phyloP scores from a whole-genome alignment of 495 filamentous ascomycete genomes.

The Saxophila tyrrhenica region DNA sequence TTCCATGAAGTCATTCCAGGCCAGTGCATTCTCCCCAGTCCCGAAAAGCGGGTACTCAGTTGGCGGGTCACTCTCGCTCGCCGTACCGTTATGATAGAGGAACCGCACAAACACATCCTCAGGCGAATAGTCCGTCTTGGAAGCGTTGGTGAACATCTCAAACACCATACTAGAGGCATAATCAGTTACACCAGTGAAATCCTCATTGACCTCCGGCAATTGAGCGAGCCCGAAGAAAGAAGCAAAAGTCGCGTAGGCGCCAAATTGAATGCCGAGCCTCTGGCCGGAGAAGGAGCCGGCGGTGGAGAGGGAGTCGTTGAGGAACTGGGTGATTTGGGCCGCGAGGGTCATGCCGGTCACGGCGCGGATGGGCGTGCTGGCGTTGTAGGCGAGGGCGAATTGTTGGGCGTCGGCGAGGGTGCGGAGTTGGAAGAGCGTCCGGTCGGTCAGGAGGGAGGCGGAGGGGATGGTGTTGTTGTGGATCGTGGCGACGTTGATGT shows the following conservation, averaged over 20 bases:
- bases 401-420: slow-evolving; percentile 57
- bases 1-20: slow-evolving; percentile 50
- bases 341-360: slow-evolving; percentile 57
- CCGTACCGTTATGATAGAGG: slow-evolving; percentile 64
- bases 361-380: slow-evolving; percentile 44
- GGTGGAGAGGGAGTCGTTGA: slow-evolving; percentile 40
- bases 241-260: slow-evolving; percentile 58
- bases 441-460: slow-evolving; percentile 37
- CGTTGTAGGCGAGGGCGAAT: slow-evolving; percentile 52
- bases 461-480: slow-evolving; percentile 55
- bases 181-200: slow-evolving; percentile 60
- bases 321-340: slow-evolving; percentile 45
- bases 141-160: slow-evolving; percentile 59
- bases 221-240: slow-evolving; percentile 64
- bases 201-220: slow-evolving; percentile 40
- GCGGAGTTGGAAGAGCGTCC: slow-evolving; percentile 45
- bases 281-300: slow-evolving; percentile 27
- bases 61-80: slow-evolving; percentile 39
- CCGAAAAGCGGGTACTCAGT: slow-evolving; percentile 54
- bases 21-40: slow-evolving; percentile 39
- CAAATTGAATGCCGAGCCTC: slow-evolving; percentile 57
- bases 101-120: slow-evolving; percentile 61
- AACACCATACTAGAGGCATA: slow-evolving; percentile 60
- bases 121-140: slow-evolving; percentile 38
- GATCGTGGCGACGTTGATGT: slow-evolving; percentile 58